Evolutionary conservation across 805 yeast genomes (phyloP), one percentile per base, ranked within the genome.

Genomic region (Wickerhamiella alocasiicola): DNA sequence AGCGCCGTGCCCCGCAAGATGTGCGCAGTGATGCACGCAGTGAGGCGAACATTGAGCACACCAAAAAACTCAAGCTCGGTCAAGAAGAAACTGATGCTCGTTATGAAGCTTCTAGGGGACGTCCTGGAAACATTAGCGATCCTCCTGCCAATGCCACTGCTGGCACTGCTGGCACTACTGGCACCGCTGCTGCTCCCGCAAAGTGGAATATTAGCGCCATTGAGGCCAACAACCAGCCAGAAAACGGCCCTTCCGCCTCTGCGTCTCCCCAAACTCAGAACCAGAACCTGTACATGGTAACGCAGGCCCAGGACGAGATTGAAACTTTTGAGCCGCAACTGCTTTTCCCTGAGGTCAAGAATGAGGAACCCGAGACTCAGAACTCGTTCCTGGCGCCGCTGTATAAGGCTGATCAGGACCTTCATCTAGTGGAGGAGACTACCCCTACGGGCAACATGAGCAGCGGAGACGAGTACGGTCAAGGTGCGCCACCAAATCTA

Each of bases 301-400:
- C 61, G 12, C 52, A 50, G 30, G 28, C 27, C 19, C 51, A 52
- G 37, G 37, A 47, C 11, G 68, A 68, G 50, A 60, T 64, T 41
- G 73, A 68, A 39, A 68, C 69, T 46, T 72, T 72, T 55, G 73
- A 72, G 52, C 77, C 77, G 13, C 64, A 74, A 12, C 76, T 71
- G 46, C 62, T 72, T 46, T 72, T 72, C 48, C 77, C 77, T 4
- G 51, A 64, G 49, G 48, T 34, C 7, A 15, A 28, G 13, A 23
- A 18, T 12, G 18, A 28, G 21, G 34, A 20, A 9, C 4, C 18
- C 27, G 17, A 17, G 16, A 15, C 15, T 9, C 25, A 20, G 25
- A 36, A 21, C 26, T 44, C 40, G 11, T 11, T 45, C 12, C 44
- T 41, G 12, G 48, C 35, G 9, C 36, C 49, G 34, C 36, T 46